Percentiles rank a stretch among this genome's conserved stretches.
Conservation (phyloP, 768 basidiomycete genomes). For the Lactifluus rugatus region DNA sequence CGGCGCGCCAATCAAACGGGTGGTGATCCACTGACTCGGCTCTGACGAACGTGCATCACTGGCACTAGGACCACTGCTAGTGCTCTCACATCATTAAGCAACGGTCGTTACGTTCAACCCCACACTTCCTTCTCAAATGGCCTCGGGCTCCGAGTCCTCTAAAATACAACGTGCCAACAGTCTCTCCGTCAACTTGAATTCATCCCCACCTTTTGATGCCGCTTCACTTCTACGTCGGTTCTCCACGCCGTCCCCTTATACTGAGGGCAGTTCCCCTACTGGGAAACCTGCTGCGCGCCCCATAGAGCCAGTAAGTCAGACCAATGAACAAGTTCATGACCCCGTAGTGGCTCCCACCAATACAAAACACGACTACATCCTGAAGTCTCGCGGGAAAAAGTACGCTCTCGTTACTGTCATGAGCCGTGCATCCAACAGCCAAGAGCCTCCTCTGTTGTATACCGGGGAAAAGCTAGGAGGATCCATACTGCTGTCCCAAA, state of each 20-base stretch:
- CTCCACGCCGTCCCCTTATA: slow-evolving; percentile 5
- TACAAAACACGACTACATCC: not conserved
- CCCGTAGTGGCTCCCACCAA: not conserved
- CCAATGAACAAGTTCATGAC: not conserved
- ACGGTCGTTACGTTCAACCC: not conserved
- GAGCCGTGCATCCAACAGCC: slow-evolving; percentile 2
- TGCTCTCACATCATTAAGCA: not conserved
- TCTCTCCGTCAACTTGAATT: not conserved
- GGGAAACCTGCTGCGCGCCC: not conserved
- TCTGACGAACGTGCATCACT: not conserved
- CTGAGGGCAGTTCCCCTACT: not conserved
- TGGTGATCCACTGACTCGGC: no score
- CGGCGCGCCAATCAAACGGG: slow-evolving; percentile 51
- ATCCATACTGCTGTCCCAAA: not conserved
- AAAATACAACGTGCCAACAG: not conserved
- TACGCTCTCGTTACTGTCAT: slow-evolving; percentile 4
- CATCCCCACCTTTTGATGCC: not conserved
- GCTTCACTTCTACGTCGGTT: slow-evolving; percentile 2
- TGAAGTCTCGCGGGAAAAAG: slow-evolving; percentile 11
- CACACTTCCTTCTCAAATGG: not conserved
- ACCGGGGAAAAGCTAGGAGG: slow-evolving; percentile 13
- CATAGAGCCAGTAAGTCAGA: not conserved
- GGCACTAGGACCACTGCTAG: no score
- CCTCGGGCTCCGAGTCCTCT: no score
- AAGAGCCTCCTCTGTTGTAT: slow-evolving; percentile 2